Base-by-base conservation (phyloP, 1,284 basidiomycete species). In the Baeospora myosura region DNA sequence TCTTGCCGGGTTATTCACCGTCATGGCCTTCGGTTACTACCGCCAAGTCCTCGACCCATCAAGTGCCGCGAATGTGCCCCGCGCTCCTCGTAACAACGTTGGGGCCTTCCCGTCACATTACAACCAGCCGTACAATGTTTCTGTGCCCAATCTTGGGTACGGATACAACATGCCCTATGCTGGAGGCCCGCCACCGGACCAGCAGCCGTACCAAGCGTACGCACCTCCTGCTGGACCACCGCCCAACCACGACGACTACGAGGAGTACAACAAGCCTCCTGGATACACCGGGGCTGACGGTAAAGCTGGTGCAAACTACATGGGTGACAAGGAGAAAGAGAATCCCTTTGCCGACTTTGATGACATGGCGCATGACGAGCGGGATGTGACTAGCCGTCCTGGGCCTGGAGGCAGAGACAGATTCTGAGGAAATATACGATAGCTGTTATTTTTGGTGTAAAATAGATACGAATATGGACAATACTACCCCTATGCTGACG, bases 31-130 rank as follows among this genome's bases (percentile, higher is more conserved):
- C 53, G 66, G 69, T 6, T 90, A 79, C 64, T 80, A 82, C 56
- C 76, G 78, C 18, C 87, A 90, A 62, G 55, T 76, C 6, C 67
- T 76, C 22, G 82, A 89, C 56, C 84, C 86, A 0, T 49, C 61
- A 0, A 67, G 65, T 52, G 50, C 61, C 3, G 62, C 59, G 36
- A 50, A 50, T 24, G 44, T 44, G 16, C 32, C 42, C 12, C 48
- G 48, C 25, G 28, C 40, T 14, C 45, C 48, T 17, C 32, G 23
- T 18, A 38, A 33, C 11, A 30, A 31, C 7, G 26, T 39, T 34
- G 32, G 32, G 21, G 33, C 40, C 4, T 31, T 40, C 28, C 26
- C 20, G 7, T 45, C 34, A 22, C 35, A 47, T 17, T 47, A 50
- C 30, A 43, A 42, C 12, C 48, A 40, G 1, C 43, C 45, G 8